Evolutionary conservation across 2,329 filamentous ascomycete species (phyloP), one percentile per base, ranked within the genome.

Genomic region (Tolypocladium amazonense): DNA sequence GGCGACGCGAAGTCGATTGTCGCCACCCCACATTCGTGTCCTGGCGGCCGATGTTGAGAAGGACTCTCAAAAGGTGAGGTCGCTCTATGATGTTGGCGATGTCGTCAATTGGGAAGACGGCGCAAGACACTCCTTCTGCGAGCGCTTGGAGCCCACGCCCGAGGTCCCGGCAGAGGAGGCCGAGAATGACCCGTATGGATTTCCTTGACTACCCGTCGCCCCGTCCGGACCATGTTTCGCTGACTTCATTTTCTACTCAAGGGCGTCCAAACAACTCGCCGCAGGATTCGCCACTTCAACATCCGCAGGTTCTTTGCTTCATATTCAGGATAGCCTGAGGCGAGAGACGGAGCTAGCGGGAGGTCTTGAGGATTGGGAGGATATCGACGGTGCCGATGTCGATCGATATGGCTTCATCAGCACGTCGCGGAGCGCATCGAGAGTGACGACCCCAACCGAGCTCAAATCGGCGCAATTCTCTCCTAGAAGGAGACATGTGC

Each of bases 381-480:
- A 88, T 64, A 74, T 88, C 2, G 75, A 84, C 58, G 82, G 79
- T 38, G 77, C 75, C 56, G 81, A 85, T 68, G 81, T 88, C 62
- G 86, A 88, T 72, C 80, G 86, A 67, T 88, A 88, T 68, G 86
- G 86, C 62, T 88, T 88, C 73, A 88, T 88, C 66, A 79, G 71
- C 58, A 68, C 75, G 27, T 75, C 76, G 20, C 76, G 75, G 41
- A 75, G 75, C 20, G 69, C 70, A 9, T 76, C 79, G 25, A 74
- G 75, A 38, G 69, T 74, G 30, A 73, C 70, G 62, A 76, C 76
- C 2, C 71, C 77, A 7, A 73, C 71, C 35, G 76, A 77, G 59
- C 68, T 73, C 30, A 75, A 72, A 62, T 74, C 79, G 39, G 68
- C 76, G 43, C 74, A 76, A 50, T 74, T 73, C 58, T 77, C 79